Base-by-base conservation (phyloP, 1,139 yeast species). In the Debaryomycetaceae sp. region DNA sequence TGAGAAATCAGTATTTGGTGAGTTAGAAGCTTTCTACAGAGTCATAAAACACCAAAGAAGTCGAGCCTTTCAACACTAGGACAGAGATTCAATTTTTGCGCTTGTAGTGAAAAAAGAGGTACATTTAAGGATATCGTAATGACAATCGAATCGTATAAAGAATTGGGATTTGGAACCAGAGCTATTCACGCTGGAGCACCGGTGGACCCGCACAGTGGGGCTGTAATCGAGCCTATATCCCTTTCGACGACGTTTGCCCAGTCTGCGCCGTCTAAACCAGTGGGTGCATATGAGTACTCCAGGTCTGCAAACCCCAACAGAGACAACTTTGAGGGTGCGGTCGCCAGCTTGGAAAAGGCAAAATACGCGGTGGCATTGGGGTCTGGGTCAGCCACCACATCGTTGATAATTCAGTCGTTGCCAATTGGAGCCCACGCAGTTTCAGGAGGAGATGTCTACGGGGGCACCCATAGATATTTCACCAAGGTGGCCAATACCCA, bases 401-500 rank as follows among this genome's bases (percentile, higher is more conserved):
- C 95, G 34, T 78, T 85, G 56, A 75, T 89, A 42, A 69, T 87
- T 55, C 95, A 87, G 67, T 77, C 87, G 37, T 72, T 88, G 57
- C 85, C 89, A 40, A 76, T 80, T 53, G 85, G 85, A 45, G 75
- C 87, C 44, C 95, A 87, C 59, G 85, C 86, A 42, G 75, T 88
- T 44, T 83, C 93, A 43, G 83, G 88, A 58, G 93, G 89, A 56
- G 97, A 89, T 59, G 95, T 89, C 41, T 89, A 89, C 67, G 96
- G 96, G 52, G 96, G 97, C 59, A 88, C 96, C 49, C 95, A 88
- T 72, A 78, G 96, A 66, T 88, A 87, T 70, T 87, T 88, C 76
- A 85, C 96, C 62, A 79, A 85, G 66, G 96, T 88, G 42, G 96
- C 93, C 49, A 75, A 75, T 62, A 79, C 88, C 44, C 95, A 87